Base-by-base conservation (phyloP, 1,284 basidiomycete species). In the Apiotrichum mycotoxinovorans region DNA sequence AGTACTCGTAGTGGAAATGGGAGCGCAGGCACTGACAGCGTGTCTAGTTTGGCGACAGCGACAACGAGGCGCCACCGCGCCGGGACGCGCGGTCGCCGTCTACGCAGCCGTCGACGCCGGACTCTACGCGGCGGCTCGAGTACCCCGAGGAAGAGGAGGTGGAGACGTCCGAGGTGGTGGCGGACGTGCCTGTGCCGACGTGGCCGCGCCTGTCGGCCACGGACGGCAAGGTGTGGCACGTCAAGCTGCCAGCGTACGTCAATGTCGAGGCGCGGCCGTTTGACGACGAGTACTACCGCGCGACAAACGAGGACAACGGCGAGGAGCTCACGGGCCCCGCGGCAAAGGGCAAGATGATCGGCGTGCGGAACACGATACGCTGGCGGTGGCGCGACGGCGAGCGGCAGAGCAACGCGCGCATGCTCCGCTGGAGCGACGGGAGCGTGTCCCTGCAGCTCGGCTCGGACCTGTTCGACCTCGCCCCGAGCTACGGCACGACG, bases 21-120 rank as follows among this genome's bases (percentile, higher is more conserved):
- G n/a, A n/a, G n/a, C n/a, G n/a, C n/a, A n/a, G n/a, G n/a, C 11
- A 20, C 27, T 46, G 27, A 27, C 17, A 33, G 27, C n/a, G 41
- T 22, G 8, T 17, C n/a, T 70, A 92, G 89, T 64, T 88, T 88
- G 73, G 87, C 86, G 72, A 92, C 85, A 61, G 91, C 86, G 50
- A 92, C 86, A 22, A 91, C 85, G 9, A 91, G 87, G 7, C 89
- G 4, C 48, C 34, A 5, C 35, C 23, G 87, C 1, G 90, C 88
- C 30, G 30, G 30, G 2, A 84, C 85, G 22, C 89, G 90, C 77
- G 86, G 87, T 58, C 84, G 83, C 49, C 73, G 90, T 18, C 88
- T 86, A 26, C 77, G 85, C 38, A 77, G 88, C 4, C 87, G 86
- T 17, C 78, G 83, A 4, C 87, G 85, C 15, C 76, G 17, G 38